phyloP scores from a whole-genome alignment of 179 eudicot species.

The Silene vulgaris region DNA sequence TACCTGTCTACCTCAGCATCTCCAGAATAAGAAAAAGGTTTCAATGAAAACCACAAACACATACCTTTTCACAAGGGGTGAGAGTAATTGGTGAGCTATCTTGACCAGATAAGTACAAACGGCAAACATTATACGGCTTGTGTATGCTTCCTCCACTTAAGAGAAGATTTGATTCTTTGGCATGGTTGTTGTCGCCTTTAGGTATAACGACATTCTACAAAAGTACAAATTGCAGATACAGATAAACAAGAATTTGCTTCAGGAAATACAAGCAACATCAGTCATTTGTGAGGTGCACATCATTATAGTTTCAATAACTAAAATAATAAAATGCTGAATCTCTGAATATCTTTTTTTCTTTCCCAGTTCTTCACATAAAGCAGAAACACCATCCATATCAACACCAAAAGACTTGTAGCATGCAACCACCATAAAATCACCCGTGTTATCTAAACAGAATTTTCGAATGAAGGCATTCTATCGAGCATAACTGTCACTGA shows the following conservation, averaged over 20 bases:
- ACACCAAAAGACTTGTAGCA: background rate
- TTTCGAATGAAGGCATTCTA: background rate
- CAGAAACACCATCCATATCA: background rate
- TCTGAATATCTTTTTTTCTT: background rate
- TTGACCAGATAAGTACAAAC: constrained; percentile 58
- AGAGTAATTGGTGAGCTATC: constrained; percentile 37
- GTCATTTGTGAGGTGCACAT: constrained; percentile 7
- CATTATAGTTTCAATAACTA: background rate
- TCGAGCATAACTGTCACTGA: background rate
- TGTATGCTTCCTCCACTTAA: constrained; percentile 32
- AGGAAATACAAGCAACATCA: background rate
- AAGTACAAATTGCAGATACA: constrained; percentile 12
- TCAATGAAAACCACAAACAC: background rate
- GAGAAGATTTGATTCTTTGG: constrained; percentile 20
- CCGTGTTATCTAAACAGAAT: background rate
- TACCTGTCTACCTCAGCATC: background rate
- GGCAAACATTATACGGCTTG: constrained; percentile 24
- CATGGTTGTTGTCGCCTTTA: constrained; percentile 22
- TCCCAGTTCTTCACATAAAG: background rate
- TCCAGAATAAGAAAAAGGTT: constrained; percentile 13
- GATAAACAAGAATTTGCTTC: constrained; percentile 1
- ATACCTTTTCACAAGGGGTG: constrained; percentile 48
- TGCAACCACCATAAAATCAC: background rate
- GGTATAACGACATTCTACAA: constrained; percentile 26
- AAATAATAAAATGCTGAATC: too few relatives aligned